phyloP scores from a whole-genome alignment of 2,329 filamentous ascomycete species.

The Ophiostoma piceae region DNA sequence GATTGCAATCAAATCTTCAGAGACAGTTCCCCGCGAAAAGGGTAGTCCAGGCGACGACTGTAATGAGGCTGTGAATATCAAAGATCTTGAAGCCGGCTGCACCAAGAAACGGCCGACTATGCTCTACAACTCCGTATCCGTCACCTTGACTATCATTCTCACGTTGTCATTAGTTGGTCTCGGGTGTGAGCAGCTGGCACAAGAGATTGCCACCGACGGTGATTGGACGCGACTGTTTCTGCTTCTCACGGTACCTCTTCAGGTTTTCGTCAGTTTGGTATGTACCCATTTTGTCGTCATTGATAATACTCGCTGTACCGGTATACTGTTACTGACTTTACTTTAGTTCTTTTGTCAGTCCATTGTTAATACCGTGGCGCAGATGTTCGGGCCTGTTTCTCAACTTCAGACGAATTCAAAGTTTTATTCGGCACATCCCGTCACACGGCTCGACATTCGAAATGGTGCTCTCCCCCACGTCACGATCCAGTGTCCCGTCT shows the following conservation, averaged over 20 bases:
- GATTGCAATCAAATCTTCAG: background rate
- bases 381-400: conserved; percentile 68
- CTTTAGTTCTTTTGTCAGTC: conserved; percentile 77
- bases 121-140: conserved; percentile 63
- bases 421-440: conserved; percentile 66
- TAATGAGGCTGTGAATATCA: background rate
- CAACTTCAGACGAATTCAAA: conserved; percentile 72
- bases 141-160: conserved; percentile 60
- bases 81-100: background rate
- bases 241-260: conserved; percentile 50
- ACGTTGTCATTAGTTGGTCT: conserved; percentile 36
- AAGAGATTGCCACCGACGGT: conserved; percentile 34
- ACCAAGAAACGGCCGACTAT: conserved; percentile 59
- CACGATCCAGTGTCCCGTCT: conserved; percentile 82
- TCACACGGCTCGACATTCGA: conserved; percentile 1
- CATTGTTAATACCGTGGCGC: conserved; percentile 67
- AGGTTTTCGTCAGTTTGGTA: conserved; percentile 17
- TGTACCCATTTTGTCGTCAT: background rate
- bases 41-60: background rate
- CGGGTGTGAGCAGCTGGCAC: conserved; percentile 16
- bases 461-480: conserved; percentile 63
- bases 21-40: background rate
- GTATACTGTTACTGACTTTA: conserved; percentile 31
- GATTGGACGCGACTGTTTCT: conserved; percentile 60
- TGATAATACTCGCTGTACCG: background rate